Conservation (phyloP, 1,139 yeast genomes). For the Saccharomyces hybrid region DNA sequence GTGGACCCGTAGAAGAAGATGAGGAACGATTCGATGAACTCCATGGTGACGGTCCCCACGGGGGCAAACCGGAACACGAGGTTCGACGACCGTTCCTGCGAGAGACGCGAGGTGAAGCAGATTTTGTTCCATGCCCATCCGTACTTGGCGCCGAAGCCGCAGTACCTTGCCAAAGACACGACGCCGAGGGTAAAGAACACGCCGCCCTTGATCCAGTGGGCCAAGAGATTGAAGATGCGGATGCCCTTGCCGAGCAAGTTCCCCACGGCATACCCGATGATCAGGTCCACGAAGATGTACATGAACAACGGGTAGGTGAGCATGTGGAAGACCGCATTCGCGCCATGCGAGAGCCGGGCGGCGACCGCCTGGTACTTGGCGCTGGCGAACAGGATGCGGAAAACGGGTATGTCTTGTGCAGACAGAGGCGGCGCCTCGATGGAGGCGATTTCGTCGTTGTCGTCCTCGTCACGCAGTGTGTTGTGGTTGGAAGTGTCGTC, state of each 20-base stretch:
- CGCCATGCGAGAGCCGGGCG: background rate
- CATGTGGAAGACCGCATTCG: slow-evolving; percentile 41
- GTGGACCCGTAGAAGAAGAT: slow-evolving; percentile 85
- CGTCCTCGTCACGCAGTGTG: too few species aligned
- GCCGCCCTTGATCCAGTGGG: slow-evolving; percentile 95
- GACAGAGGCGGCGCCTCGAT: background rate
- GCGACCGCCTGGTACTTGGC: background rate
- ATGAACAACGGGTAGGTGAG: slow-evolving; percentile 63
- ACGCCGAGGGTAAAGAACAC: slow-evolving; percentile 75
- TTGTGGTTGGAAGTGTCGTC: too few species aligned
- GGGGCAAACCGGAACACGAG: slow-evolving; percentile 37
- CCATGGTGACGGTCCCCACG: slow-evolving; percentile 69
- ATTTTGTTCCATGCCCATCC: slow-evolving; percentile 92
- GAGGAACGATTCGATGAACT: slow-evolving; percentile 68
- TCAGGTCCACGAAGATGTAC: slow-evolving; percentile 51
- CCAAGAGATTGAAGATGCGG: slow-evolving; percentile 71
- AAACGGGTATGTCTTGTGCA: background rate
- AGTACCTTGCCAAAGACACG: slow-evolving; percentile 70
- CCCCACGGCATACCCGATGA: slow-evolving; percentile 74
- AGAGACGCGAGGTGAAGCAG: slow-evolving; percentile 34
- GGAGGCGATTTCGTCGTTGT: background rate
- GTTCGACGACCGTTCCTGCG: slow-evolving; percentile 22
- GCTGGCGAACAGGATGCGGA: background rate
- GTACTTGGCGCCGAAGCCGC: slow-evolving; percentile 64
- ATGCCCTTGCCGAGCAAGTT: slow-evolving; percentile 59